Conservation (phyloP, 306 rosid genomes). For the Vigna radiata region DNA sequence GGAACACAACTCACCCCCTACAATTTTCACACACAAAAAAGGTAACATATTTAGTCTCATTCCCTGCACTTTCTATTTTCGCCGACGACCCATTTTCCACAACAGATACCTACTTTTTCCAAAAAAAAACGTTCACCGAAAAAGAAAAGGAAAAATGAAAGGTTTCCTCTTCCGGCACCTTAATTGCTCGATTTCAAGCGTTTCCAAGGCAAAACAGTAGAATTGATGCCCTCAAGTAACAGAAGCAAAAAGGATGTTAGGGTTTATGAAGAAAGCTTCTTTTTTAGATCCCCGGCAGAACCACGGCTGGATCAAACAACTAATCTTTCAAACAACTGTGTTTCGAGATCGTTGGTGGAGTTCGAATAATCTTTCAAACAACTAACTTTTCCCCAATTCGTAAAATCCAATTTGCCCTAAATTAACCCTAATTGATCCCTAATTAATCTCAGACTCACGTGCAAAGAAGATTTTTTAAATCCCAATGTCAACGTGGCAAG, state of each 20-base stretch:
- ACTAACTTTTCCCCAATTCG: too few species aligned
- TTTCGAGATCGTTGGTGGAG: too few species aligned
- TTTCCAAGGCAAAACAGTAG: constrained; percentile 23
- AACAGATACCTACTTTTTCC: background rate
- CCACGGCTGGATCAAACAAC: too few species aligned
- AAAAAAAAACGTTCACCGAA: background rate
- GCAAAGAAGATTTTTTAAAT: too few species aligned
- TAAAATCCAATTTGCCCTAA: too few species aligned
- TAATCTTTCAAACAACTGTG: too few species aligned
- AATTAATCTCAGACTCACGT: too few species aligned
- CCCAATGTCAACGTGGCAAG: too few species aligned
- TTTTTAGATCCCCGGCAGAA: too few species aligned
- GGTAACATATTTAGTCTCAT: background rate
- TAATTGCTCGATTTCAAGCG: constrained; percentile 24
- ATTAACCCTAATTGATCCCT: too few species aligned
- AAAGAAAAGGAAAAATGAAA: background rate
- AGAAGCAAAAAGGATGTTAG: constrained; percentile 6
- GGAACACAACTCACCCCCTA: constrained; percentile 25
- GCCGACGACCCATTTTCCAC: constrained; percentile 1
- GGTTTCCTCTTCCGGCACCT: constrained; percentile 26
- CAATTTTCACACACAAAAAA: background rate
- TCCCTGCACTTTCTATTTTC: constrained; percentile 10
- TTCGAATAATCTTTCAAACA: too few species aligned
- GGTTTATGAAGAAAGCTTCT: too few species aligned
- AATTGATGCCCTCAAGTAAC: constrained; percentile 1